phyloP scores from a whole-genome alignment of 2,329 filamentous ascomycete species.

The Ophiostoma populinum region DNA sequence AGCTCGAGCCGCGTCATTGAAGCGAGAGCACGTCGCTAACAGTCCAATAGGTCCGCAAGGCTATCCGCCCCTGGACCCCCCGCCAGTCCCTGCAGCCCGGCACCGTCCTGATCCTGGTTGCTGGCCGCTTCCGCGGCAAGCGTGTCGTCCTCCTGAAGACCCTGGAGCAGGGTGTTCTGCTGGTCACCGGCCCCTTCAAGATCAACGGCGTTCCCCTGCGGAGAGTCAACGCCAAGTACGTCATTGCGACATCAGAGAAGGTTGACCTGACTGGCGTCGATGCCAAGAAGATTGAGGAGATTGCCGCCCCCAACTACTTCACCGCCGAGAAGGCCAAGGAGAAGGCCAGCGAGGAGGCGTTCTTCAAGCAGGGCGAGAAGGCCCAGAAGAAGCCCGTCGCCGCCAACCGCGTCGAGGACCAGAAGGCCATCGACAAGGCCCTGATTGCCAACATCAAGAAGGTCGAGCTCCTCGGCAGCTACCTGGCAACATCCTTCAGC shows the following conservation, averaged over 20 bases:
- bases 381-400: conserved; percentile 95
- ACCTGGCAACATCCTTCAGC: conserved; percentile 93
- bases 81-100: conserved; percentile 84
- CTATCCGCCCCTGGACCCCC: conserved; percentile 71
- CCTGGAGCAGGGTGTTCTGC: conserved; percentile 92
- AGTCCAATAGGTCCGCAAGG: conserved; percentile 69
- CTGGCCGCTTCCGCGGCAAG: conserved; percentile 99
- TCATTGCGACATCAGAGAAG: conserved; percentile 78
- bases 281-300: conserved; percentile 71
- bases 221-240: conserved; percentile 83
- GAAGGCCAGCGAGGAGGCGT: conserved; percentile 94
- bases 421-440: conserved; percentile 97
- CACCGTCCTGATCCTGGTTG: conserved; percentile 95
- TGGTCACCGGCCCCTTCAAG: conserved; percentile 99
- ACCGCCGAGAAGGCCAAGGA: conserved; percentile 85
- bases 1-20: not conserved
- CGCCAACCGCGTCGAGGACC: conserved; percentile 84
- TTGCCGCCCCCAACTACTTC: conserved; percentile 76
- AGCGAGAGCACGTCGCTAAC: conserved; percentile 14
- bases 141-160: conserved; percentile 97
- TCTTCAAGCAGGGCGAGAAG: conserved; percentile 99
- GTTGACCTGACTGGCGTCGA: conserved; percentile 76
- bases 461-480: conserved; percentile 82
- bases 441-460: conserved; percentile 95
- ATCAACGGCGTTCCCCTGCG: conserved; percentile 98